Conservation (phyloP, 1,139 yeast genomes). For the Yamadazyma membranifaciens region DNA sequence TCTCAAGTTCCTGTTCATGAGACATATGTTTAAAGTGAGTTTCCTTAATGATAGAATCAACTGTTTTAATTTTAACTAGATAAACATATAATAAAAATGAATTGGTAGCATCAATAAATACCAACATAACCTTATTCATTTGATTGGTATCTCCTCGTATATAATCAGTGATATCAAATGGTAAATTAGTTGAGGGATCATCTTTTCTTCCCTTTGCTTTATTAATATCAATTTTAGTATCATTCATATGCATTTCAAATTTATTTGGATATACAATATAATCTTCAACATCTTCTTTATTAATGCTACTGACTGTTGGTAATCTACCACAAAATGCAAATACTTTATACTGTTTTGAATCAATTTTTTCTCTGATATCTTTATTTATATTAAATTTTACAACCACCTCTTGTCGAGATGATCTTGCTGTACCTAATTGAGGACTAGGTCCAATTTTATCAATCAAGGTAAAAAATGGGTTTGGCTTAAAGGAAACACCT, state of each 20-base stretch:
- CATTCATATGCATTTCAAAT: slow-evolving; percentile 54
- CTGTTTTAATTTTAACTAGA: slow-evolving; percentile 46
- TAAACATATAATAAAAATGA: slow-evolving; percentile 44
- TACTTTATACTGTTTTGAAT: neutral
- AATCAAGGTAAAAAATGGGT: slow-evolving; percentile 52
- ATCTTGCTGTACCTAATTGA: slow-evolving; percentile 17
- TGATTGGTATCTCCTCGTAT: slow-evolving; percentile 15
- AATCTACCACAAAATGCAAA: slow-evolving; percentile 8
- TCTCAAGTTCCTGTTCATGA: slow-evolving; percentile 8
- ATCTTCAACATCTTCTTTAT: neutral
- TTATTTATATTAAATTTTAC: slow-evolving; percentile 19
- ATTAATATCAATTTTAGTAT: slow-evolving; percentile 37
- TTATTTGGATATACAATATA: slow-evolving; percentile 51
- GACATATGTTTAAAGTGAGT: slow-evolving; percentile 13
- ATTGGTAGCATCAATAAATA: slow-evolving; percentile 51
- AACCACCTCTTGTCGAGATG: slow-evolving; percentile 37
- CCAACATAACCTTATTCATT: slow-evolving; percentile 44
- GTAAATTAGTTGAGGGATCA: slow-evolving; percentile 61
- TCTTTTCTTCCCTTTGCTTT: slow-evolving; percentile 57
- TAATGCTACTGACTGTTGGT: slow-evolving; percentile 23
- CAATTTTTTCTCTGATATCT: neutral
- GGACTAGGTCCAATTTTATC: slow-evolving; percentile 48
- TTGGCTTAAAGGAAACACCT: slow-evolving; percentile 44
- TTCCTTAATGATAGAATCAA: slow-evolving; percentile 31
- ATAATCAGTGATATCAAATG: slow-evolving; percentile 56